Evolutionary conservation across 2,329 filamentous ascomycete species (phyloP), one percentile per base, ranked within the genome.

Genomic region (Colletotrichum sp.): DNA sequence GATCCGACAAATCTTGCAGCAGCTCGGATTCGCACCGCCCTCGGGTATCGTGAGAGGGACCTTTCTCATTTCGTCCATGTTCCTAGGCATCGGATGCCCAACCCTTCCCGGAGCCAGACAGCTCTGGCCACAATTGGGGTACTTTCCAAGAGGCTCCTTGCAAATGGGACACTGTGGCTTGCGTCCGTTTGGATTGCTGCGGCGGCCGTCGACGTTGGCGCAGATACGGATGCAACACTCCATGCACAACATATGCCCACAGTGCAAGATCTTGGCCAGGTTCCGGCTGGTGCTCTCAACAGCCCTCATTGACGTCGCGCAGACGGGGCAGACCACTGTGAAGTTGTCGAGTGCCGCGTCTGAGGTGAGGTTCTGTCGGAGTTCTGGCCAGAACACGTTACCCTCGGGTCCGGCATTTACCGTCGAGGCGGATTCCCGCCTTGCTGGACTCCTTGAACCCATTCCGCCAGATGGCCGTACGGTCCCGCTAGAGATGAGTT

Each of bases 191-290:
- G 67, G 59, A 16, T 71, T 65, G 32, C 57, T 36, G 3, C 13
- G 34, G 18, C 10, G 15, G 34, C 63, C 69, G 3, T 65, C 69
- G 39, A 28, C 49, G n/a, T 60, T 74, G 67, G 52, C 34, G 8
- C 49, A 57, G 44, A 78, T 65, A 32, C 75, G 49, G 13, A 52
- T 34, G n/a, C 69, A 10, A 28, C 77, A 78, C 5, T 59, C 60
- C 9, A 32, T 34, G 71, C 77, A 78, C 21, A 77, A 10, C 24
- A 78, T 69, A 39, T 78, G 77, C 10, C 77, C 77, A 68, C 77
- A 78, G n/a, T 44, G 44, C 18, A 78, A 57, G 39, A 78, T 60
- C 44, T 65, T 74, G 26, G 18, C 52, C 5, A 55, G 26, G n/a
- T 71, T 57, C 39, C 34, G 32, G 21, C 26, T 24, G 28, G 83